Base-by-base conservation (phyloP, 768 basidiomycete genomes). In the Russula dissimulans region DNA sequence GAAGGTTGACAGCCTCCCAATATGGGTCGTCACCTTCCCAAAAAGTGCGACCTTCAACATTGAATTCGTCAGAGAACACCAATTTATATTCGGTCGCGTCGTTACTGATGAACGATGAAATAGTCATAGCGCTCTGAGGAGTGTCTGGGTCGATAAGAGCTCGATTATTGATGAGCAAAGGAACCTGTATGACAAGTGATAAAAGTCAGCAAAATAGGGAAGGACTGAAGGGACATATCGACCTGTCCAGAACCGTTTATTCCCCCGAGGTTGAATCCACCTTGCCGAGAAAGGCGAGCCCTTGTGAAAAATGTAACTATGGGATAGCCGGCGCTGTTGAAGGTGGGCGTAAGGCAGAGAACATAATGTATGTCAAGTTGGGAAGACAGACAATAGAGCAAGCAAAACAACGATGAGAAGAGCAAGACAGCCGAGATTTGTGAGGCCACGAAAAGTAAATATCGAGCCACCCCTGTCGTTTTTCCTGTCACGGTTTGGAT, bases 11-110 rank as follows among this genome's bases (percentile, higher is more conserved):
- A 14, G 77, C 77, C 64, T 79, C 78, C 76, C 77, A 79, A 65
- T 77, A 83, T 0, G 81, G 81, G 65, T 83, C 81, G 65, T 82
- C 79, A 45, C 90, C 91, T 52, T 85, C 86, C 70, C 87, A 91
- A 70, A 95, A 95, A 0, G 87, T 80, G 42, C 94, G 82, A 12
- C 87, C 86, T 1, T 86, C 83, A 8, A 73, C 74, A 57, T 95
- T 84, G 73, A 95, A 95, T 71, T 95, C 94, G 70, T 95, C 93
- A 51, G 87, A 89, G 69, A 91, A 95, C 4, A 92, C 82, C 12
- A 95, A 77, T 60, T 86, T 83, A 73, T 79, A 54, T 58, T 79
- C 82, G 48, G 75, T 71, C 4, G 87, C 84, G 64, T 90, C 86
- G 39, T 76, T 74, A 26, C 22, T 26, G 22, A 26, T 26, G 66